These are phyloP conservation scores for Sugiyamaella boreocaroliniensis DNA, from an alignment of 805 yeast genomes.

Conservation along the genomic window DNA sequence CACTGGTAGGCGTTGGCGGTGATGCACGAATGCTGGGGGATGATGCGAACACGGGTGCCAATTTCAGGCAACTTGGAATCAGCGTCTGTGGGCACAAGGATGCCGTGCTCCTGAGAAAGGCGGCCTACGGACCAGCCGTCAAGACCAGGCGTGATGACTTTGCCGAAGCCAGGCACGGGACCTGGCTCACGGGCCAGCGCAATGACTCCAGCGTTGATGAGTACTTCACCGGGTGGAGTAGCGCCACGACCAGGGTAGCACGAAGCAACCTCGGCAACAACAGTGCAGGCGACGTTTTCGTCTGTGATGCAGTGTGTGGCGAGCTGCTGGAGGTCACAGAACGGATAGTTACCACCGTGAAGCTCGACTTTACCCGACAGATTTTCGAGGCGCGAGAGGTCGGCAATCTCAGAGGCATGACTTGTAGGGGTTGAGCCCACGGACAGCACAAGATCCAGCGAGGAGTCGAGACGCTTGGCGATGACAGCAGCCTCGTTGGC, in stretches of 20 bases:
- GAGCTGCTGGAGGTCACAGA: slow-evolving; percentile 72
- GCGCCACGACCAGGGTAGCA: slow-evolving; percentile 51
- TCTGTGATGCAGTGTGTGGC: slow-evolving; percentile 53
- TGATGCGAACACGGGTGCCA: slow-evolving; percentile 49
- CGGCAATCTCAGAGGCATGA: slow-evolving; percentile 40
- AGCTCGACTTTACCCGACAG: slow-evolving; percentile 44
- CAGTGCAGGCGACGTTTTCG: slow-evolving; percentile 44
- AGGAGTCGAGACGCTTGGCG: slow-evolving; percentile 34
- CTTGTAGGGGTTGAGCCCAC: slow-evolving; percentile 83
- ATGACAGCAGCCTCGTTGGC: slow-evolving; percentile 47
- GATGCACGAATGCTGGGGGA: slow-evolving; percentile 72
- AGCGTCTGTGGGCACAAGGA: slow-evolving; percentile 41
- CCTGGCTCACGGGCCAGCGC: slow-evolving; percentile 62
- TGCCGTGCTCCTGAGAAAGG: slow-evolving; percentile 76
- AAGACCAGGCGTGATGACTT: slow-evolving; percentile 35
- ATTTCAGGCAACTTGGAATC: slow-evolving; percentile 19
- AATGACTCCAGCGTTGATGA: slow-evolving; percentile 68
- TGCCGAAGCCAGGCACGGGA: slow-evolving; percentile 55
- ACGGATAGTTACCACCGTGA: slow-evolving; percentile 77
- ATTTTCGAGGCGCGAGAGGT: slow-evolving; percentile 5
- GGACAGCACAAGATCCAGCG: slow-evolving; percentile 44
- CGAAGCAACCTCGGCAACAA: slow-evolving; percentile 54
- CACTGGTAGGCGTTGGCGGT: slow-evolving; percentile 55
- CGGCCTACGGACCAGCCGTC: slow-evolving; percentile 60
- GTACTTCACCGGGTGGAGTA: slow-evolving; percentile 49